Base-by-base conservation (phyloP, 78 protist genomes). In the Salpingoeca rosetta region DNA sequence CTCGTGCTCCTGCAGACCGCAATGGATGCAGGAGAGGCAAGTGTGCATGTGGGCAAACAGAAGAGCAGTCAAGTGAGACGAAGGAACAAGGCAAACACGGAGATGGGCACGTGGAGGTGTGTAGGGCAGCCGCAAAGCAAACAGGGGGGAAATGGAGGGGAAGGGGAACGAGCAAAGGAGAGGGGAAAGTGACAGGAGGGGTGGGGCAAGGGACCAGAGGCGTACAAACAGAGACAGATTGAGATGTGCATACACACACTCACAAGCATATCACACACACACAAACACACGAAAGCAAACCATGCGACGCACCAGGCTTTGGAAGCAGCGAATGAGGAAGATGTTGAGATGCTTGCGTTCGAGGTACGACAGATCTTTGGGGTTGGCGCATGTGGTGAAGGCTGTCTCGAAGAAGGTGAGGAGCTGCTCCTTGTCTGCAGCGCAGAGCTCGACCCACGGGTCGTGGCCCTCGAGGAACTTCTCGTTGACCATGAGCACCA, bases 401-500 rank as follows among this genome's bases (percentile, higher is more conserved):
- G n/a, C n/a, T n/a, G n/a, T n/a, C n/a, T n/a, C n/a, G n/a, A n/a
- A n/a, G n/a, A n/a, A n/a, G n/a, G n/a, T n/a, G n/a, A n/a, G n/a
- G n/a, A n/a, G n/a, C n/a, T n/a, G n/a, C n/a, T n/a, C n/a, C n/a
- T n/a, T n/a, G n/a, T n/a, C n/a, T 0, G 76, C 26, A 12, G 78
- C 2, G 22, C 77, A 17, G 42, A 83, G 86, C 56, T 65, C 51
- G 31, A 57, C 86, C 92, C 91, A 88, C 27, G 65, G 44, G 22
- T 44, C n/a, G 17, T 77, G 87, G n/a, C 89, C 76, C 81, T 93
- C 95, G 41, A 92, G 85, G 56, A 85, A 76, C 88, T 94, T 94
- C 43, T 91, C 96, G 87, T 93, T 93, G 12, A 94, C 85, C 95
- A 96, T 90, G 25, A 88, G 36, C 1, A 93, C 76, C 38, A 96